A percentile compares a stretch with the other conserved stretches of the same genome.
Conservation (phyloP, 164 flowering plant genomes). For the Vitis vinifera region DNA sequence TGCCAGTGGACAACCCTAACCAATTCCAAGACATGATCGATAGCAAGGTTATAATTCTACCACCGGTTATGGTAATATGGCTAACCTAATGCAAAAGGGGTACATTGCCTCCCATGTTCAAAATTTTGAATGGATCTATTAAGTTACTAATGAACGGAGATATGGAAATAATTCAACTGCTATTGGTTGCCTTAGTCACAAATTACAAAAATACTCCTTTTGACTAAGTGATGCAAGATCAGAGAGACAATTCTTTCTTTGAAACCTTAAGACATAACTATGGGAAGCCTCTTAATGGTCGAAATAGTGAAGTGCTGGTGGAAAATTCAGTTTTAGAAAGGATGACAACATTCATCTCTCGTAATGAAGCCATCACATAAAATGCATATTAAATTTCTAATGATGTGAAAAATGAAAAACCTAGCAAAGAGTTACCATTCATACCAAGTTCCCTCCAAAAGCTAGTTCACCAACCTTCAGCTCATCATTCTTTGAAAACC, state of each 20-base stretch:
- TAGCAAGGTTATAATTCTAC: too few species aligned
- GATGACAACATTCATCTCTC: slow-evolving; percentile 24
- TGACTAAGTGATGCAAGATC: slow-evolving; percentile 70
- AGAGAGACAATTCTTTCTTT: slow-evolving; percentile 37
- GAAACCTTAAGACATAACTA: slow-evolving; percentile 45
- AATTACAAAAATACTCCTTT: slow-evolving; percentile 46
- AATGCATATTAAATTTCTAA: slow-evolving; percentile 24
- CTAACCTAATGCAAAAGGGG: too few species aligned
- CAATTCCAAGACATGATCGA: too few species aligned
- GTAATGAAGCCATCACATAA: slow-evolving; percentile 9
- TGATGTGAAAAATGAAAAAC: slow-evolving; percentile 20
- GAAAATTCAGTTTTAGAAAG: slow-evolving; percentile 31
- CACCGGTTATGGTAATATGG: too few species aligned
- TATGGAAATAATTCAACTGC: slow-evolving; percentile 68
- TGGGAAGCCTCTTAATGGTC: slow-evolving; percentile 47
- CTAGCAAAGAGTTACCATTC: slow-evolving; percentile 22
- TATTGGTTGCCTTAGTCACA: slow-evolving; percentile 57
- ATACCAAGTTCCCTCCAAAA: too few species aligned
- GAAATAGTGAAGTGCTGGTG: slow-evolving; percentile 14
- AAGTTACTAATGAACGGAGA: slow-evolving; percentile 54
- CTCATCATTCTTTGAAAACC: too few species aligned
- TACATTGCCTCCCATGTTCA: not conserved
- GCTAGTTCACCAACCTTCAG: too few species aligned
- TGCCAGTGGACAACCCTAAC: too few species aligned
- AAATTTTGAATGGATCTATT: slow-evolving; percentile 41